These are phyloP conservation scores for Erodium moschatum DNA, from an alignment of 441 rosid genomes.

Conservation along the genomic window DNA sequence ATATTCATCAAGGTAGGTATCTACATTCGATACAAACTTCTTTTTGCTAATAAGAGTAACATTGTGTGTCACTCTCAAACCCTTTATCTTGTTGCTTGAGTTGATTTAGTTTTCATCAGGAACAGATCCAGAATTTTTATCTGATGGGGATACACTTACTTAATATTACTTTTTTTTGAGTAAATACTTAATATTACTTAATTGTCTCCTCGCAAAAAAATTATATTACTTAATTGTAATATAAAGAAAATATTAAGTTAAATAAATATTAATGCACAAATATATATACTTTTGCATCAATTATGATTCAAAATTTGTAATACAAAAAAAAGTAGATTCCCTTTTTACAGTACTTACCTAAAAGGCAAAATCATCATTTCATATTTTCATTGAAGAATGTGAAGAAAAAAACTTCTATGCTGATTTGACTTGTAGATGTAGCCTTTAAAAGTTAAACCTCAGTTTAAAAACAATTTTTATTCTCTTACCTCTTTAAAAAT, in stretches of 20 bases:
- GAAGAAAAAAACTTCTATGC: too few species aligned
- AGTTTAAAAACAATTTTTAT: too few species aligned
- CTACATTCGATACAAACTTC: background rate
- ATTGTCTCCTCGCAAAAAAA: too few species aligned
- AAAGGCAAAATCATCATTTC: too few species aligned
- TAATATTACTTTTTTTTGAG: too few species aligned
- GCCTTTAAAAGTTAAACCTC: background rate
- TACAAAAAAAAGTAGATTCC: background rate
- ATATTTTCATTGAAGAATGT: too few species aligned
- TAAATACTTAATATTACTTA: too few species aligned
- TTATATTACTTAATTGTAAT: background rate
- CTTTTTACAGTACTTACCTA: too few species aligned
- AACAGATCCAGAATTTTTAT: background rate
- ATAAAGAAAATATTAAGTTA: too few species aligned
- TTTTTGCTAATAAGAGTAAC: background rate
- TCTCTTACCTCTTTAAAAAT: too few species aligned
- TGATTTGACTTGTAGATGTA: background rate
- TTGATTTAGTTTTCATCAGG: slow-evolving; percentile 6
- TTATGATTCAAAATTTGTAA: background rate
- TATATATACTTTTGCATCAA: background rate
- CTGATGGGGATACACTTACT: background rate
- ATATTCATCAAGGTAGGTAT: slow-evolving; percentile 58
- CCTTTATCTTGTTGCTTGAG: background rate
- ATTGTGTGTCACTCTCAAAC: background rate
- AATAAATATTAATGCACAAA: background rate